phyloP scores from a whole-genome alignment of 1,284 basidiomycete species.

The Wolfiporia cocos region DNA sequence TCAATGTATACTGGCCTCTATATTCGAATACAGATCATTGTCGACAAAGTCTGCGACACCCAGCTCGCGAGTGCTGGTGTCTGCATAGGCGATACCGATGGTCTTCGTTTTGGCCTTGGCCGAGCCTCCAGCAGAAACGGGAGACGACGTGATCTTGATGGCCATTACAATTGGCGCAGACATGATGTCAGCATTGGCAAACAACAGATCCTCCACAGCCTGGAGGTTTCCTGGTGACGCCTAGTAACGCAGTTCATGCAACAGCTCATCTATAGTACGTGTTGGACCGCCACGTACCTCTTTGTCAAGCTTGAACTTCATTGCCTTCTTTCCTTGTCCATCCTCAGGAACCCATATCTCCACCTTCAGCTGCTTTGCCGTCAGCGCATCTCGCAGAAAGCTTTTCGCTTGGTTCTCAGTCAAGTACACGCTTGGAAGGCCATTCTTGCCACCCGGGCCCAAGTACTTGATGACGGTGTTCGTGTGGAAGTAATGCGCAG shows the following conservation, averaged over 20 bases:
- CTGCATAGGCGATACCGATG: slow-evolving; percentile 73
- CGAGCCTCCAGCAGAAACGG: slow-evolving; percentile 31
- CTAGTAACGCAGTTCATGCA: slow-evolving; percentile 28
- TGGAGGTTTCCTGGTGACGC: slow-evolving; percentile 95
- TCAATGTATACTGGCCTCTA: slow-evolving; percentile 49
- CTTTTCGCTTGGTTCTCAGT: slow-evolving; percentile 79
- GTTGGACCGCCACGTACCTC: slow-evolving; percentile 43
- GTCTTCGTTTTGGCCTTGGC: slow-evolving; percentile 52
- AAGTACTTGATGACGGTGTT: slow-evolving; percentile 84
- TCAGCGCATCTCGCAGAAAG: slow-evolving; percentile 88
- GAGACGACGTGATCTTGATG: slow-evolving; percentile 66
- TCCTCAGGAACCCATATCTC: slow-evolving; percentile 85
- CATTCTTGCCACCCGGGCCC: slow-evolving; percentile 52
- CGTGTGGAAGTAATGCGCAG: slow-evolving; percentile 81
- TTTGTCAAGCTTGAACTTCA: slow-evolving; percentile 74
- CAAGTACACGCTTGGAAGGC: slow-evolving; percentile 77
- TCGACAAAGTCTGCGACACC: slow-evolving; percentile 88
- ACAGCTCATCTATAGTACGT: neutral
- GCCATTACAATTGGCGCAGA: slow-evolving; percentile 90
- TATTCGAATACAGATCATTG: slow-evolving; percentile 94
- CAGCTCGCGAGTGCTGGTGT: slow-evolving; percentile 67
- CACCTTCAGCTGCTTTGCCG: slow-evolving; percentile 86
- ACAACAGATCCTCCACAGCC: slow-evolving; percentile 91
- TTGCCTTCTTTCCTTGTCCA: slow-evolving; percentile 67
- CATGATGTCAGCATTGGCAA: slow-evolving; percentile 77